A percentile compares a stretch with the other conserved stretches of the same genome.
phyloP scores from a whole-genome alignment of 176 grass and related monocot genomes.

The Raddia guianensis region DNA sequence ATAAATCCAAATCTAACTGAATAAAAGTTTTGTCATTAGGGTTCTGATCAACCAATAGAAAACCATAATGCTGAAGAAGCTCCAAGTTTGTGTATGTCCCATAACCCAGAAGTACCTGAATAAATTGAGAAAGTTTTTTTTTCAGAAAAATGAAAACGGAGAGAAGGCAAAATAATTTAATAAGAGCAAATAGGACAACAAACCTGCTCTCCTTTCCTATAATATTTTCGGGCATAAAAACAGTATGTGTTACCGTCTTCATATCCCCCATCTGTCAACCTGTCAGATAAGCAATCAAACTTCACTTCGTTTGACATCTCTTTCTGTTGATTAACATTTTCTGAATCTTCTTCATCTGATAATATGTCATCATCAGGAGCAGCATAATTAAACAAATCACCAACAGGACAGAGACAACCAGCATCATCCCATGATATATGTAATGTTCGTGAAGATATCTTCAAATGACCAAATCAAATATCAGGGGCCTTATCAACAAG shows the following conservation, averaged over 20 bases:
- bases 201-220: constrained; percentile 86
- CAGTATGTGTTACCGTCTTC: constrained; percentile 69
- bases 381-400: constrained; percentile 97
- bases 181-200: background rate
- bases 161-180: background rate
- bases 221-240: constrained; percentile 81
- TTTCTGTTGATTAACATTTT: constrained; percentile 36
- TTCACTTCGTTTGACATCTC: constrained; percentile 20
- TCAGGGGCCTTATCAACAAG: constrained; percentile 22
- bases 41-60: constrained; percentile 66
- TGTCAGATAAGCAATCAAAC: constrained; percentile 41
- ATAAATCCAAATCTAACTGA: constrained; percentile 67
- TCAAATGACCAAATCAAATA: constrained; percentile 29
- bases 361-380: constrained; percentile 61
- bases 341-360: constrained; percentile 39
- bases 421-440: constrained; percentile 96
- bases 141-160: background rate
- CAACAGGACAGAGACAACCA: constrained; percentile 86
- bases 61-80: constrained; percentile 94
- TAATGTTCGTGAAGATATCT: constrained; percentile 91
- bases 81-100: constrained; percentile 84
- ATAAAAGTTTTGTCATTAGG: constrained; percentile 89
- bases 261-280: constrained; percentile 89
- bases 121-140: constrained; percentile 8
- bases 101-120: constrained; percentile 82